Base-by-base conservation (phyloP, 768 basidiomycete species). In the Calocera cornea region DNA sequence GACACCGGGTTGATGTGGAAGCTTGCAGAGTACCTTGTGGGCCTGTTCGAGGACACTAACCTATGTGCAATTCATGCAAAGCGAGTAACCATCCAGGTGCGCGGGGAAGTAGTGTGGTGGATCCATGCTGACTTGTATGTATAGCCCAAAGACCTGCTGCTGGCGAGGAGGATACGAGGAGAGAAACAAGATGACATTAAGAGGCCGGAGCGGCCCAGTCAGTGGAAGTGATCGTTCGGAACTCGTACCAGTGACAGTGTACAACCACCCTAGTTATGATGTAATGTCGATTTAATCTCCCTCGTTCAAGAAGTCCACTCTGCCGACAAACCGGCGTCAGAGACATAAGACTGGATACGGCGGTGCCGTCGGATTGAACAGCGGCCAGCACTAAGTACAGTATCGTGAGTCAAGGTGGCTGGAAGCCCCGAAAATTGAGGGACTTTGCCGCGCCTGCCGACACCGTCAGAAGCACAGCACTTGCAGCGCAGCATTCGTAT, bases 51-150 rank as follows among this genome's bases (percentile, higher is more conserved):
- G 34, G 34, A 64, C 34, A 60, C 49, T 2, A 74, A 64, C 68
- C 54, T 65, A 64, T 47, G 66, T 22, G 71, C 73, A 60, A 72
- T 73, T 36, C 72, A 73, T 67, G 72, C 72, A 65, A 73, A 73
- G 71, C 69, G 73, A 50, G 72, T 71, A 41, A 73, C 73, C 17
- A 73, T 73, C 68, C 54, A 60, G 54, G 54, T 60, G 19, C 2
- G 54, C 27, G 10, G 31, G 10, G 31, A 2, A 60, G 2, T 19
- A 16, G 16, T 60, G 31, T 10, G 27, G 2, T 16, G 54, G 19
- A 33, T 29, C 10, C 27, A 33, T 29, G 54, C 31, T 60, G 14
- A 60, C 31, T 7, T 5, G 14, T 29, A 17, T 24, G 27, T 2
- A 19, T 70, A 73, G 68, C 68, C 68, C 60, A 73, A 68, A 67